Conservation (phyloP, 2,329 filamentous ascomycete species). For the Cladobotryum protrusum region DNA sequence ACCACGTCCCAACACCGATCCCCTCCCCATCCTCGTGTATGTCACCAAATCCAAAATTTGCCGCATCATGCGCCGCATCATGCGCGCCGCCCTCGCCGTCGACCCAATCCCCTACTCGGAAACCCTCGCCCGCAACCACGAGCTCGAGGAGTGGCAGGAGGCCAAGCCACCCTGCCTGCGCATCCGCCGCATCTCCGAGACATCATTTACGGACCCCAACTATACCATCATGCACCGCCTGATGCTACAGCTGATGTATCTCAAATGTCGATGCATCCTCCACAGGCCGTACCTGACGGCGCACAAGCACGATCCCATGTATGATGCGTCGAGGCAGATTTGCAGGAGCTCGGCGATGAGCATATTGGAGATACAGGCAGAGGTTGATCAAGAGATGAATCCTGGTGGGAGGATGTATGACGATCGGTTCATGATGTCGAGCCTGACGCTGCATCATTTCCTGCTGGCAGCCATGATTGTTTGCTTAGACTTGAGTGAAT, state of each 20-base stretch:
- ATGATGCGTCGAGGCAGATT: slow-evolving; percentile 32
- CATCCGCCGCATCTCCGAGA: slow-evolving; percentile 35
- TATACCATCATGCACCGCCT: slow-evolving; percentile 43
- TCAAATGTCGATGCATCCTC: slow-evolving; percentile 44
- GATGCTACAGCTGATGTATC: slow-evolving; percentile 43
- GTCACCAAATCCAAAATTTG: slow-evolving; percentile 38
- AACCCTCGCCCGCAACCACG: slow-evolving; percentile 31
- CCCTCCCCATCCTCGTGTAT: slow-evolving; percentile 38
- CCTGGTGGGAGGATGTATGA: slow-evolving; percentile 46
- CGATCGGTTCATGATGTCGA: slow-evolving; percentile 48
- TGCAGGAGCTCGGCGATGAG: slow-evolving; percentile 39
- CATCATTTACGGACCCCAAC: slow-evolving; percentile 37
- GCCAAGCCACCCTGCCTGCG: slow-evolving; percentile 34
- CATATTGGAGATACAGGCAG: slow-evolving; percentile 41
- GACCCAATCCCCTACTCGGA: slow-evolving; percentile 30
- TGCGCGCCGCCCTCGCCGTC: slow-evolving; percentile 35
- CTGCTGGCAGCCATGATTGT: slow-evolving; percentile 55
- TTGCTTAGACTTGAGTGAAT: slow-evolving; percentile 44
- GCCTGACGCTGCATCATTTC: slow-evolving; percentile 50
- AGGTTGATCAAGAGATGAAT: slow-evolving; percentile 39
- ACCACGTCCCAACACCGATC: slow-evolving; percentile 36
- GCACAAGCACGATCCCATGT: slow-evolving; percentile 32
- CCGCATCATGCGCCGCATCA: slow-evolving; percentile 37
- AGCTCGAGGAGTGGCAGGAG: slow-evolving; percentile 31
- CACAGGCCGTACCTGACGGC: slow-evolving; percentile 42